phyloP scores from a whole-genome alignment of 2,329 filamentous ascomycete species.

The Metarhizium robertsii region DNA sequence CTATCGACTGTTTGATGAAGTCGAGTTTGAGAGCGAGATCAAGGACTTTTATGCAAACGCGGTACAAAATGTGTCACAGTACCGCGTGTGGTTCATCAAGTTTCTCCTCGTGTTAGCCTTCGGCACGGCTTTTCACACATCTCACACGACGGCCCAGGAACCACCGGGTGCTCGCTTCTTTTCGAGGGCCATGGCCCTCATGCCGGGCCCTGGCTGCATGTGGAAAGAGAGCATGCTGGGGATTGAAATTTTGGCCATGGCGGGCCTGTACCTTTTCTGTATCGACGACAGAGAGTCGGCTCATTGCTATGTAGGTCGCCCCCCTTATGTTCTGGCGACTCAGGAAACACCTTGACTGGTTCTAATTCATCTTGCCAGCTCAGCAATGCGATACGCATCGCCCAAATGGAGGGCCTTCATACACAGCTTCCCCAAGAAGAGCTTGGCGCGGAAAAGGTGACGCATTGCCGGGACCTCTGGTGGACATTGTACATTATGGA shows the following conservation, averaged over 20 bases:
- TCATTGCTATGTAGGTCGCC: conserved; percentile 16
- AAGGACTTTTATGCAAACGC: conserved; percentile 14
- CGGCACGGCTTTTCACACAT: conserved; percentile 17
- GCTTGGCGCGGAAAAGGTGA: conserved; percentile 21
- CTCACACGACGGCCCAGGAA: conserved; percentile 11
- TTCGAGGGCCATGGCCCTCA: conserved; percentile 23
- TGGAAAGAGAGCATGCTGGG: conserved; percentile 28
- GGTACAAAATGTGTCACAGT: conserved; percentile 10
- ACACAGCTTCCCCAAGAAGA: conserved; percentile 28
- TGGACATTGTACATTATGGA: conserved; percentile 33
- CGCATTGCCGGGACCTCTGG: conserved; percentile 27
- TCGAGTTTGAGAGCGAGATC: not conserved
- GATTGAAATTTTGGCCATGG: conserved; percentile 26
- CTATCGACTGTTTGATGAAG: not conserved
- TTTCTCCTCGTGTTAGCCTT: conserved; percentile 38
- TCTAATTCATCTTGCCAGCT: conserved; percentile 15
- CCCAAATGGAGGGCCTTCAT: conserved; percentile 30
- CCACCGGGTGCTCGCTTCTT: conserved; percentile 23
- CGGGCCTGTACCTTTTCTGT: conserved; percentile 27
- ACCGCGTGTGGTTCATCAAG: conserved; percentile 38
- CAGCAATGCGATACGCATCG: conserved; percentile 29
- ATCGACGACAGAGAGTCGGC: conserved; percentile 27
- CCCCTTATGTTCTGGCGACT: fast-evolving
- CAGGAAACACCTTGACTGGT: not conserved
- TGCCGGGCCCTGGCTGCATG: conserved; percentile 23